These are phyloP conservation scores for Pistacia vera DNA, from an alignment of 345 rosid species.

Conservation along the genomic window DNA sequence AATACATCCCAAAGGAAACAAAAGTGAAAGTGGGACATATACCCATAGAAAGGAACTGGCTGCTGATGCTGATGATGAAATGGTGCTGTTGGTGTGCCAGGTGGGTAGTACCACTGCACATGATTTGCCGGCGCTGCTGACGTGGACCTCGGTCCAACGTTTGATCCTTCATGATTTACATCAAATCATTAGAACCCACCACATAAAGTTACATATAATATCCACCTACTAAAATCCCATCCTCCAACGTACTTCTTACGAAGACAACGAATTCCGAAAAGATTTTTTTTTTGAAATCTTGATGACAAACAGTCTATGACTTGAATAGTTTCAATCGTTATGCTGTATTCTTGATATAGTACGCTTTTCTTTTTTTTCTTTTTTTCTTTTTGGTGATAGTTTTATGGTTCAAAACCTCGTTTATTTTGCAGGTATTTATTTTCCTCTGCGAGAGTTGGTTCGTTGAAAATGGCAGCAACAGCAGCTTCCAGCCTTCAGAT, in stretches of 20 bases:
- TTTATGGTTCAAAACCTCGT: not conserved
- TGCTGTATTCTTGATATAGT: too few relatives aligned
- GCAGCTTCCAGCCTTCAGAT: slow-evolving; percentile 63
- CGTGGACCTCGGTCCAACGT: slow-evolving; percentile 53
- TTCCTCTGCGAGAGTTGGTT: slow-evolving; percentile 23
- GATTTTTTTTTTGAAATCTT: too few relatives aligned
- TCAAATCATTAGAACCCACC: not conserved
- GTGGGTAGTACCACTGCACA: slow-evolving; percentile 83
- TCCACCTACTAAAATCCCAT: too few relatives aligned
- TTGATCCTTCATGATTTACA: slow-evolving; percentile 47
- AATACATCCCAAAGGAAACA: slow-evolving; percentile 10
- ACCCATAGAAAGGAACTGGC: slow-evolving; percentile 86
- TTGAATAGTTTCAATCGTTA: too few relatives aligned
- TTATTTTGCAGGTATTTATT: slow-evolving; percentile 22
- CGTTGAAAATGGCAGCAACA: slow-evolving; percentile 59
- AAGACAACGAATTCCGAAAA: too few relatives aligned
- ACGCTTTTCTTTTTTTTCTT: too few relatives aligned
- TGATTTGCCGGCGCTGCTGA: slow-evolving; percentile 62
- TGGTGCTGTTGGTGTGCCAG: slow-evolving; percentile 46
- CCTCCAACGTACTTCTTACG: too few relatives aligned
- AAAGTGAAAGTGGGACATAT: not conserved
- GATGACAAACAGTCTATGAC: too few relatives aligned
- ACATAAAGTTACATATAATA: not conserved
- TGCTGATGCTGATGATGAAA: slow-evolving; percentile 67
- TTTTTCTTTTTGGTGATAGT: too few relatives aligned